These are phyloP conservation scores for Phanerochaete sordida DNA, from an alignment of 768 basidiomycete genomes.

Conservation along the genomic window DNA sequence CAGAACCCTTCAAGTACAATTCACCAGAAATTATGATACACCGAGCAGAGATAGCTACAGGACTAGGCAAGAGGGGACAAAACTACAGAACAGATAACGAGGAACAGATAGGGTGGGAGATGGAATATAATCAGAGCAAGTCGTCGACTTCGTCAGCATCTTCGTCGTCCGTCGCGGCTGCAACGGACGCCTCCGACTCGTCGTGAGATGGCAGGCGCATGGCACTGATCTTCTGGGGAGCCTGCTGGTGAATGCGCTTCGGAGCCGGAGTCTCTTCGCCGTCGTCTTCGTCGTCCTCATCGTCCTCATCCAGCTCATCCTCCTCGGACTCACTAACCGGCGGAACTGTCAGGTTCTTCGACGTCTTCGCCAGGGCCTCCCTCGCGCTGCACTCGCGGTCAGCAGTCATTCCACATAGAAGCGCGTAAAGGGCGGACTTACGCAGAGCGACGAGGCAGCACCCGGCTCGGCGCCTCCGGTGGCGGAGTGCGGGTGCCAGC, in stretches of 20 bases:
- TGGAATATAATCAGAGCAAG: slow-evolving; percentile 14
- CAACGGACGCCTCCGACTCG: neutral
- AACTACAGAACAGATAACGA: neutral
- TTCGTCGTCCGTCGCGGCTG: slow-evolving; percentile 23
- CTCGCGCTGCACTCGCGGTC: slow-evolving; percentile 18
- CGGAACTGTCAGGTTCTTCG: slow-evolving; percentile 17
- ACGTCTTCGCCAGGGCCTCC: slow-evolving; percentile 24
- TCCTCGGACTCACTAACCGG: slow-evolving; percentile 30
- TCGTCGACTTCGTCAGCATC: slow-evolving; percentile 36
- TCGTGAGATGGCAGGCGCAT: neutral
- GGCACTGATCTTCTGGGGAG: neutral
- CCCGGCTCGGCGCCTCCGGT: slow-evolving; percentile 42
- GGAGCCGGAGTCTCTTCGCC: slow-evolving; percentile 35
- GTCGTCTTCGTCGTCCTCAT: slow-evolving; percentile 34
- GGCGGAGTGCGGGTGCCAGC: slow-evolving; percentile 25
- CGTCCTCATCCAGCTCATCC: slow-evolving; percentile 29
- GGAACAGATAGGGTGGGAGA: neutral
- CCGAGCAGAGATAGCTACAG: neutral
- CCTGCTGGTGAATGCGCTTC: neutral
- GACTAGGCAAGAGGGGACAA: neutral
- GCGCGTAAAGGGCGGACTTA: slow-evolving; percentile 29
- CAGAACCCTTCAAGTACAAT: too few species aligned
- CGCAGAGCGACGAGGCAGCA: slow-evolving; percentile 57
- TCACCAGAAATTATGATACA: neutral
- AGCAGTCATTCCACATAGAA: neutral